Evolutionary conservation across 352 stramenopile genomes (phyloP).

Genomic region (Phytophthora crassamura): DNA sequence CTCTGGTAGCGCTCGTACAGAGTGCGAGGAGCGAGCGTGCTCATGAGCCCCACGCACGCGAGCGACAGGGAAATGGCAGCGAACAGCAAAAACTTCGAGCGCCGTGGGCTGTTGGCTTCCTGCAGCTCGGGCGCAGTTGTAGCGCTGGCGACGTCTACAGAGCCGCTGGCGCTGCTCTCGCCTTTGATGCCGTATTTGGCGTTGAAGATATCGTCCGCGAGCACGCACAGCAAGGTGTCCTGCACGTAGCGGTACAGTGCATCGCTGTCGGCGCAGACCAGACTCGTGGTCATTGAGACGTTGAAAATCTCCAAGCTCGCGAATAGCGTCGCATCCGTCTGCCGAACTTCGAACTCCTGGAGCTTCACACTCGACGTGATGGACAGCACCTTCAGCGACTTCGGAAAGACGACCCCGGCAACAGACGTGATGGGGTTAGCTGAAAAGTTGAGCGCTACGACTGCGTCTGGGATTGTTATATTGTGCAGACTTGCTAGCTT

Average conservation of each 20-base stretch:
- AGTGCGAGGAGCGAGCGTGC: constrained; percentile 26
- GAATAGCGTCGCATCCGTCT: constrained; percentile 41
- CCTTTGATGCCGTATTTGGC: constrained; percentile 39
- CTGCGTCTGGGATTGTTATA: constrained; percentile 39
- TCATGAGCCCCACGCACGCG: constrained; percentile 33
- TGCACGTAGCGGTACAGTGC: constrained; percentile 41
- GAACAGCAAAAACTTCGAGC: constrained; percentile 47
- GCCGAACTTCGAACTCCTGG: constrained; percentile 50
- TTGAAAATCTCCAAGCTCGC: constrained; percentile 37
- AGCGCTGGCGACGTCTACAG: background rate
- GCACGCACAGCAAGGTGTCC: constrained; percentile 53
- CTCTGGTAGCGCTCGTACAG: constrained; percentile 37
- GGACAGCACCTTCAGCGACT: constrained; percentile 27
- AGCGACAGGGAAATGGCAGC: constrained; percentile 20
- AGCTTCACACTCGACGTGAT: constrained; percentile 36
- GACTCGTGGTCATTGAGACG: constrained; percentile 38
- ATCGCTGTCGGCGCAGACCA: constrained; percentile 41
- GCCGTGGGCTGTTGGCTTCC: constrained; percentile 30
- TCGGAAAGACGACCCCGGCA: constrained; percentile 42
- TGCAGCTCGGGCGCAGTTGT: constrained; percentile 17
- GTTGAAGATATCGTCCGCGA: constrained; percentile 45
- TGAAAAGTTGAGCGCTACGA: constrained; percentile 43
- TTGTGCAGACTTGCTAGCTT: constrained; percentile 40
- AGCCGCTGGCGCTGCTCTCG: constrained; percentile 14
- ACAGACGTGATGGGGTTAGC: constrained; percentile 48